Conservation (phyloP, 2,329 filamentous ascomycete species). For the Clonostachys sp. region DNA sequence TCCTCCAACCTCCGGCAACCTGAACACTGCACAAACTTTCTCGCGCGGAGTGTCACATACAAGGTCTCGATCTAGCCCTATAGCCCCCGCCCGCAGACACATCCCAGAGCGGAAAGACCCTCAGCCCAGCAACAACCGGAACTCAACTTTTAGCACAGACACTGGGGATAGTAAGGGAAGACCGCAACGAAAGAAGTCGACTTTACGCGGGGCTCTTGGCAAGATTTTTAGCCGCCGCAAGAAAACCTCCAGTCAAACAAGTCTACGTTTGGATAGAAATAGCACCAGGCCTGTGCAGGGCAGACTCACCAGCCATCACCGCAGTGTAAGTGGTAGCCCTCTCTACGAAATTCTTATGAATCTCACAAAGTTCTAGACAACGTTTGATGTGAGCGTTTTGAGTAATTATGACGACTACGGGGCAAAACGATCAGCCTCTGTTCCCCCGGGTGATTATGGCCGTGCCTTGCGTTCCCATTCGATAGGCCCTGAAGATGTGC, state of each 20-base stretch:
- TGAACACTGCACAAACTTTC: no score
- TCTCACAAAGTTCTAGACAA: not conserved
- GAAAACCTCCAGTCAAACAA: slow-evolving; percentile 22
- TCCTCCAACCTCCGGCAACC: no score
- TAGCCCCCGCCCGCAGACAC: no score
- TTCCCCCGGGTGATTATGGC: slow-evolving; percentile 57
- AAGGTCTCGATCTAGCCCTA: no score
- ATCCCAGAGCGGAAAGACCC: slow-evolving; percentile 1
- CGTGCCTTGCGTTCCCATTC: slow-evolving; percentile 59
- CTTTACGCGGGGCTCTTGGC: slow-evolving; percentile 48
- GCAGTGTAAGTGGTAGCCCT: no score
- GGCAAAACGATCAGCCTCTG: slow-evolving; percentile 48
- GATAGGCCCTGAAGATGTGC: slow-evolving; percentile 49
- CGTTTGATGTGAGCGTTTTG: not conserved
- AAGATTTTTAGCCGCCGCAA: slow-evolving; percentile 56
- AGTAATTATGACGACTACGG: slow-evolving; percentile 8
- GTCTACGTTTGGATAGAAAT: no score
- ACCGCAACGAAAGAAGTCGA: slow-evolving; percentile 53
- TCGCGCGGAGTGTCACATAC: no score
- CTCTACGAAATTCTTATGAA: not conserved
- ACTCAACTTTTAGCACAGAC: slow-evolving; percentile 40
- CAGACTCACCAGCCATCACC: no score
- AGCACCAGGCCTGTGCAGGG: no score
- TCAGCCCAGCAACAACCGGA: slow-evolving; percentile 34
- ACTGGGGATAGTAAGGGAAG: slow-evolving; percentile 8